Base-by-base conservation (phyloP, 1,284 basidiomycete species). In the Papiliotrema fonsecae region DNA sequence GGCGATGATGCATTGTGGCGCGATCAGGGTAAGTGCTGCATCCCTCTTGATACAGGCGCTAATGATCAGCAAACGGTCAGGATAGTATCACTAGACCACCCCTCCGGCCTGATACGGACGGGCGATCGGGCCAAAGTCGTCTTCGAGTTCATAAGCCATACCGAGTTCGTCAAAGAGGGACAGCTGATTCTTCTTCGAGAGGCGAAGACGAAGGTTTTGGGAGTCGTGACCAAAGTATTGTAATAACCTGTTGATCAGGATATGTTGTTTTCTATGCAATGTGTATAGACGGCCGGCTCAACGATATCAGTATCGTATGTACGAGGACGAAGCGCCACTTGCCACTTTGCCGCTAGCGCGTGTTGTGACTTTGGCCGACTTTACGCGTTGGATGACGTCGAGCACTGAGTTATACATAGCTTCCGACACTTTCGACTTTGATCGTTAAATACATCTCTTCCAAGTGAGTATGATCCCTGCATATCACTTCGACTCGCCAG, bases 101-200 rank as follows among this genome's bases (percentile, higher is more conserved):
- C 87, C 0, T 85, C 88, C 56, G 87, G 87, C 7, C 77, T 94
- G 22, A 77, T 94, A 31, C 83, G 91, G 22, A 96, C 91, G 0
- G 91, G 91, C 10, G 91, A 96, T 66, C 80, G 90, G 32, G 86
- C 88, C 4, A 89, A 84, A 2, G 89, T 96, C 13, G 81, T 83
- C 25, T 96, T 97, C 61, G 88, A 93, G 54, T 72, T 71, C 46
- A 86, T 91, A 54, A 85, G 86, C 10, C 86, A 86, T 49, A 87
- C 89, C 1, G 92, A 96, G 75, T 93, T 83, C 67, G 78, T 96
- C 60, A 92, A 91, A 70, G 84, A 85, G 59, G 92, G 92, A 7
- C 89, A 90, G 82, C 88, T 92, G 69, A 78, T 96, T 26, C 73
- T 96, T 16, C 88, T 94, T 69, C 79, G 92, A 42, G 92, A 96